Base-by-base conservation (phyloP, 1,284 basidiomycete genomes). In the Tilletiopsis washingtonensis region DNA sequence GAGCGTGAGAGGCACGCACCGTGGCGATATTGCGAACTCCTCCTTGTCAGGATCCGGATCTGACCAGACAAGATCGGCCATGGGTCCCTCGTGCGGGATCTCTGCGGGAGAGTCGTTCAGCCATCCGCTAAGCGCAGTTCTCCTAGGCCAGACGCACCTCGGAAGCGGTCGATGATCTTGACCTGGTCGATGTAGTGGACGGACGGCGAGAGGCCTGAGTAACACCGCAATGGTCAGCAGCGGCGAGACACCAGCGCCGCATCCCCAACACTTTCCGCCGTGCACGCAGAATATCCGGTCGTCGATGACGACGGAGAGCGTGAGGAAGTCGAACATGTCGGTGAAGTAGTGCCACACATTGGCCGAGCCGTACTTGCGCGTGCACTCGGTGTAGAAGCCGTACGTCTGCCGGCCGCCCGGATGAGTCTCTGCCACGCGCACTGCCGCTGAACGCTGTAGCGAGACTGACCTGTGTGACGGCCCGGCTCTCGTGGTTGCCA, bases 21-120 rank as follows among this genome's bases (percentile, higher is more conserved):
- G 82, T 44, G 94, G 93, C 51, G 90, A 94, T 75, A 98, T 97
- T 37, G 93, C 93, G 74, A 97, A 98, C 70, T 98, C 94, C 74
- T 97, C 93, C 74, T 97, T 97, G 74, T 97, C 93, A 40, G 90
- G 84, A 77, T 99, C 94, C 26, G 94, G 94, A 79, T 99, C 94
- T 40, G 91, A 96, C 94, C 94, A 99, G 2, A 99, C 94, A 21
- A 99, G 80, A 78, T 99, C 94, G n/a, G 93, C 93, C 91, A 99
- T 98, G 4, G 94, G 93, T 1, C 94, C 94, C 76, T 99, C 94
- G 70, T 98, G 94, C 38, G 94, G 94, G 55, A 99, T 97, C 78
- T 99, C 94, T 88, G 72, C 45, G 49, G 15, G 29, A n/a, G 39
- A 47, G 11, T 11, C 1, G 19, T 7, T 5, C 11, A 21, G 20